A percentile compares a stretch with the other conserved stretches of the same genome.
phyloP scores from a whole-genome alignment of 352 stramenopile species.

The Phytophthora podocarpi region DNA sequence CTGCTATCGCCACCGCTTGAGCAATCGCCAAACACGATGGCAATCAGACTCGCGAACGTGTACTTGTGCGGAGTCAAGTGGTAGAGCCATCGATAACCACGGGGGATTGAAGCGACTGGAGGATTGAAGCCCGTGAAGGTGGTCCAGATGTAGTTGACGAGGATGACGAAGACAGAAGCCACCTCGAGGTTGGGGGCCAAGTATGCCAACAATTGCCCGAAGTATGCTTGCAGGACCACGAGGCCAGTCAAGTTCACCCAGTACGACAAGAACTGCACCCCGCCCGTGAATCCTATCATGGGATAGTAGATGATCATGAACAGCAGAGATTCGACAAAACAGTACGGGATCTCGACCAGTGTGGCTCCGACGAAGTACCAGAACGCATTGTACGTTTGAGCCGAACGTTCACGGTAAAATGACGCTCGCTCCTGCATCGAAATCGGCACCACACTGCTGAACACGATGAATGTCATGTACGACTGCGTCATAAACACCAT shows the following conservation, averaged over 20 bases:
- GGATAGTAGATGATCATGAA: constrained; percentile 29
- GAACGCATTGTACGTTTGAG: constrained; percentile 27
- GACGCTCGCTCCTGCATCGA: constrained; percentile 14
- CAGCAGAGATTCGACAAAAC: constrained; percentile 9
- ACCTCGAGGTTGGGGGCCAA: constrained; percentile 13
- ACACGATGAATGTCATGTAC: constrained; percentile 54
- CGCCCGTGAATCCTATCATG: constrained; percentile 27
- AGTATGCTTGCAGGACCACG: constrained; percentile 15
- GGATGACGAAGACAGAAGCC: constrained; percentile 11
- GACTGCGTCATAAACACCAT: constrained; percentile 79
- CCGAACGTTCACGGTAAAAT: constrained; percentile 26
- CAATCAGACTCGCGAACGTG: constrained; percentile 10
- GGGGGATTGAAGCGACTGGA: neutral
- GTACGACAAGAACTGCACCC: constrained; percentile 61
- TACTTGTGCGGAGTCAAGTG: constrained; percentile 16
- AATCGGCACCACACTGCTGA: constrained; percentile 23
- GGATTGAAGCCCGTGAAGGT: constrained; percentile 21
- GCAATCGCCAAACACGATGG: constrained; percentile 17
- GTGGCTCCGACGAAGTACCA: constrained; percentile 27
- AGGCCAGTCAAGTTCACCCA: constrained; percentile 40
- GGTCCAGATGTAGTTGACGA: constrained; percentile 9
- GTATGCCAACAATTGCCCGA: constrained; percentile 39
- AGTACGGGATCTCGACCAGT: constrained; percentile 25
- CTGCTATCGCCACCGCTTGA: neutral
- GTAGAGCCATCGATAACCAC: constrained; percentile 17